These are phyloP conservation scores for Ceraceosorus guamensis DNA, from an alignment of 1,284 basidiomycete species.

Conservation along the genomic window DNA sequence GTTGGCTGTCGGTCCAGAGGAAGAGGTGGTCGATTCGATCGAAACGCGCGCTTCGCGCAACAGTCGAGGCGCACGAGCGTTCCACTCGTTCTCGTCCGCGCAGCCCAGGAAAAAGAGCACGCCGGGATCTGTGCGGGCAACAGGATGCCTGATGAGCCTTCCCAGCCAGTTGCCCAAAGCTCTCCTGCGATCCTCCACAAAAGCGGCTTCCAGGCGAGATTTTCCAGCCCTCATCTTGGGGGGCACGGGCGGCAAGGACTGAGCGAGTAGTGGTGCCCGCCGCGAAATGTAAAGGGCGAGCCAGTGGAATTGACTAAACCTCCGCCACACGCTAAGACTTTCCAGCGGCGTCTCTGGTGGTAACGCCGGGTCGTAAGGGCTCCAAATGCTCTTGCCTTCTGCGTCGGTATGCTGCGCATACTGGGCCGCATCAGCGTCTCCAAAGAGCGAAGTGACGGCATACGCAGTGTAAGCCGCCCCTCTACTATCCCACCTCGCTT, in stretches of 20 bases:
- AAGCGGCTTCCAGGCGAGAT: constrained; percentile 68
- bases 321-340: constrained; percentile 57
- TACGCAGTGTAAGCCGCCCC: constrained; percentile 67
- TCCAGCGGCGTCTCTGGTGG: constrained; percentile 18
- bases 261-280: constrained; percentile 61
- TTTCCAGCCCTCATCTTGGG: constrained; percentile 64
- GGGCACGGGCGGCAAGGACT: constrained; percentile 70
- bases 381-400: neutral
- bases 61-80: constrained; percentile 9
- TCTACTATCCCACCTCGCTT: constrained; percentile 61
- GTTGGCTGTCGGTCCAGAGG: constrained; percentile 5
- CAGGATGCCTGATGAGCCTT: constrained; percentile 66
- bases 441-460: constrained; percentile 50
- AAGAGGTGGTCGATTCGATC: neutral
- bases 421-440: neutral
- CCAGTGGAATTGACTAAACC: constrained; percentile 75
- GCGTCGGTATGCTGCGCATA: too few relatives aligned
- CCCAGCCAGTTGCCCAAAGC: constrained; percentile 71
- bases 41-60: neutral
- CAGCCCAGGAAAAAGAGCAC: constrained; percentile 65
- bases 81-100: constrained; percentile 23
- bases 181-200: constrained; percentile 70
- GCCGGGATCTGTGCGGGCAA: constrained; percentile 68
- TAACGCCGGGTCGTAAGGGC: constrained; percentile 26
- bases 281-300: constrained; percentile 60